Evolutionary conservation across 2,329 filamentous ascomycete genomes (phyloP).

Genomic region (Acrocalymma vagum): DNA sequence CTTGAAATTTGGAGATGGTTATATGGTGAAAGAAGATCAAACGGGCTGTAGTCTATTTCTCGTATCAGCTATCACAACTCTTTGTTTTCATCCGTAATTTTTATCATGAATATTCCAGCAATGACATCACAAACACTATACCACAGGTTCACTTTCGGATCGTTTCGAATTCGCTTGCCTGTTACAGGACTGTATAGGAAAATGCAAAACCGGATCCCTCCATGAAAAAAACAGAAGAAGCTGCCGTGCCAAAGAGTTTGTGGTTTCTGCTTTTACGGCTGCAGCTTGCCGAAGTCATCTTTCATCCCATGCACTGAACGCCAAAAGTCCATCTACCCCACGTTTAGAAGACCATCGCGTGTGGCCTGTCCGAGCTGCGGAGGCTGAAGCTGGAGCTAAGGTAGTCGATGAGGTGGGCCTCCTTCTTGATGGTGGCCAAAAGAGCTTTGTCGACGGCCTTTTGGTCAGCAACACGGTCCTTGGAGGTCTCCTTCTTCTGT

Average conservation of each 20-base stretch:
- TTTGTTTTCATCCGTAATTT: conserved; percentile 27
- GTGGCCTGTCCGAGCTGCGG: conserved; percentile 98
- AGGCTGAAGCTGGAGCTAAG: conserved; percentile 96
- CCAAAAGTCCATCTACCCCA: conserved; percentile 45
- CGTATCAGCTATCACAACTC: conserved; percentile 40
- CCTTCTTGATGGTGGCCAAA: conserved; percentile 97
- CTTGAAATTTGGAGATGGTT: too few relatives aligned
- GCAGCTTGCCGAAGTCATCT: conserved; percentile 50
- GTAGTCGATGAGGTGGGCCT: conserved; percentile 92
- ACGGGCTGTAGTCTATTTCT: conserved; percentile 41
- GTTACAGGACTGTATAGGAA: conserved; percentile 50
- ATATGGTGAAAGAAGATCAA: too few relatives aligned
- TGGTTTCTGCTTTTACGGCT: conserved; percentile 49
- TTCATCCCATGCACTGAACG: conserved; percentile 52
- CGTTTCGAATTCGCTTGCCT: conserved; percentile 52
- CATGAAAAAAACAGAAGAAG: conserved; percentile 48
- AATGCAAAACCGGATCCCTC: conserved; percentile 50
- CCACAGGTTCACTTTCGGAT: conserved; percentile 48
- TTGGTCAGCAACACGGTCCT: conserved; percentile 93
- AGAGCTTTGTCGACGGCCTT: conserved; percentile 98
- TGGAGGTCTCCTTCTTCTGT: conserved; percentile 96
- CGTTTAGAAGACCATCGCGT: conserved; percentile 97
- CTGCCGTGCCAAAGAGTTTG: conserved; percentile 43
- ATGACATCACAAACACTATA: conserved; percentile 45
- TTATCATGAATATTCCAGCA: conserved; percentile 33